Percentiles rank a stretch among this genome's conserved stretches.
These are phyloP conservation scores for Sclerotinia minor DNA, from an alignment of 2,329 filamentous ascomycete species.

Conservation along the genomic window DNA sequence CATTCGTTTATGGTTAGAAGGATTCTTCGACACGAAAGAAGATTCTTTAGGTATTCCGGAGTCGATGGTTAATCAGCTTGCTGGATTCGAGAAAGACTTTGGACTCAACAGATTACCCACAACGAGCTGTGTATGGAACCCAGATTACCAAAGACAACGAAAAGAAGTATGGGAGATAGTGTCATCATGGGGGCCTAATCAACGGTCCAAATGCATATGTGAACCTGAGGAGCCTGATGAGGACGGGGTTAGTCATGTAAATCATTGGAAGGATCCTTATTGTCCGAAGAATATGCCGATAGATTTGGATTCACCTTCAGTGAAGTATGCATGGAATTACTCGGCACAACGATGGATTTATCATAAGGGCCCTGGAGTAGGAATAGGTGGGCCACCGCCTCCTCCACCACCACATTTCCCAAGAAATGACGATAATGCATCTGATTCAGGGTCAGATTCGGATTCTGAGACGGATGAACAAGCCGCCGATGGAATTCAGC, in stretches of 20 bases:
- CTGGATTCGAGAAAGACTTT: neutral
- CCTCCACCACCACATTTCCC: neutral
- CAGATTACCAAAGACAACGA: constrained; percentile 26
- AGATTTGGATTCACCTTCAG: neutral
- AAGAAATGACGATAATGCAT: neutral
- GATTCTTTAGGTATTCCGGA: neutral
- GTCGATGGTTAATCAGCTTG: neutral
- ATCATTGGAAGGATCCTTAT: neutral
- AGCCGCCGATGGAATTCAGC: neutral
- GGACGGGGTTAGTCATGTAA: neutral
- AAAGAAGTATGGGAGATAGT: constrained; percentile 20
- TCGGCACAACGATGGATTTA: neutral
- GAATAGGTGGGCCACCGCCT: neutral
- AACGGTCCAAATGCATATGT: constrained; percentile 17
- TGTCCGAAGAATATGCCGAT: constrained; percentile 7
- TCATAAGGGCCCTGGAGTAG: neutral
- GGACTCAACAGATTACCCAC: constrained; percentile 14
- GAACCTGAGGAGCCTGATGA: no score
- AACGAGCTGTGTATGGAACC: constrained; percentile 29
- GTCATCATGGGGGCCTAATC: constrained; percentile 6
- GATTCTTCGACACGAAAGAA: neutral
- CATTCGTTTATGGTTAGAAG: constrained; percentile 15
- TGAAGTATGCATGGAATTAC: constrained; percentile 18
- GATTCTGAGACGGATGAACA: neutral
- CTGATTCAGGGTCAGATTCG: neutral